These are phyloP conservation scores for Limnanthes douglasii DNA, from an alignment of 345 rosid genomes.

Conservation along the genomic window DNA sequence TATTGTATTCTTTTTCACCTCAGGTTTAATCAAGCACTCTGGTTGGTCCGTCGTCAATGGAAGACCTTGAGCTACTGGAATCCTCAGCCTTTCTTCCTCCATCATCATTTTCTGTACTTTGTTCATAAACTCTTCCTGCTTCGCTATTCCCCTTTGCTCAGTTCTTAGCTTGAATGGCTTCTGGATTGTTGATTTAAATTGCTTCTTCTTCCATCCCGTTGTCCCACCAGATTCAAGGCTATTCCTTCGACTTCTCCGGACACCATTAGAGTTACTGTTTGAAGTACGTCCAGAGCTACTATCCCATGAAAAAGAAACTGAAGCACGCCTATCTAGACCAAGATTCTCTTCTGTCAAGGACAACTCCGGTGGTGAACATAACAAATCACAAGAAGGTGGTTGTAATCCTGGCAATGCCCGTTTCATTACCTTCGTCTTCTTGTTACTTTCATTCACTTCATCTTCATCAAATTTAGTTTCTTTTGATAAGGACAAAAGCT, in stretches of 20 bases:
- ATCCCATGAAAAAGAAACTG: conserved; percentile 59
- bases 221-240: conserved; percentile 65
- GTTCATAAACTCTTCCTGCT: conserved; percentile 75
- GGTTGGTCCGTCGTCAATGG: conserved; percentile 98
- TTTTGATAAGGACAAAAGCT: conserved; percentile 24
- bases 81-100: conserved; percentile 53
- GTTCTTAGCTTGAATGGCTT: conserved; percentile 87
- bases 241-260: conserved; percentile 65
- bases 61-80: conserved; percentile 86
- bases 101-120: conserved; percentile 52
- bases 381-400: too few species aligned
- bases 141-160: conserved; percentile 86
- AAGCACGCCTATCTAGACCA: conserved; percentile 40
- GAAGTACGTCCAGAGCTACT: conserved; percentile 37
- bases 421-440: too few species aligned
- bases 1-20: conserved; percentile 54
- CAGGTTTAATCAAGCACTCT: too few species aligned
- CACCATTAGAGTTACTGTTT: conserved; percentile 57
- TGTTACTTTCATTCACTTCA: conserved; percentile 16
- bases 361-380: conserved; percentile 27
- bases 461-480: conserved; percentile 16
- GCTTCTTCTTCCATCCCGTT: conserved; percentile 59
- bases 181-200: conserved; percentile 37
- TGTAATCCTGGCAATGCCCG: too few species aligned
- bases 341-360: conserved; percentile 50